A percentile compares a stretch with the other conserved stretches of the same genome.
These are phyloP conservation scores for Citrus sp. DNA, from an alignment of 345 rosid genomes.

Conservation along the genomic window DNA sequence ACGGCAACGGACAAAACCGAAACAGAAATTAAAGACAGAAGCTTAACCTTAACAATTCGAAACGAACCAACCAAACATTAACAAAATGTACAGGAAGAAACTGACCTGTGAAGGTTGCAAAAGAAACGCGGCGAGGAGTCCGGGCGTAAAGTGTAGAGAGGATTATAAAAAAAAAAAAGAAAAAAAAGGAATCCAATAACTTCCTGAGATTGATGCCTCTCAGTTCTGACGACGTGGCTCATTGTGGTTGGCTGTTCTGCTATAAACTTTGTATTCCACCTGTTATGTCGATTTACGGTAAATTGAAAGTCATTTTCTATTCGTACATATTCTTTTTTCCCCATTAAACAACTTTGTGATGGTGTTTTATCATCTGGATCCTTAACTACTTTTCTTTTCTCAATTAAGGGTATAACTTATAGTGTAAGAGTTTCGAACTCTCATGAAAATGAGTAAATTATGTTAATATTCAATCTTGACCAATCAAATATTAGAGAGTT, in stretches of 20 bases:
- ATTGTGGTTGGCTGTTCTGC: not conserved
- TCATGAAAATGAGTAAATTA: no score
- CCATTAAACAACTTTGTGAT: not conserved
- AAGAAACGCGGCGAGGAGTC: not conserved
- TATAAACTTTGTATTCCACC: not conserved
- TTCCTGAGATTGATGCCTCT: not conserved
- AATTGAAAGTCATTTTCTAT: not conserved
- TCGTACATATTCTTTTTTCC: not conserved
- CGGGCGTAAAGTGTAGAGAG: not conserved
- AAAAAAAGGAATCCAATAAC: not conserved
- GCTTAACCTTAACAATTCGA: not conserved
- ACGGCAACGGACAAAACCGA: not conserved
- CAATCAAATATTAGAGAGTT: no score
- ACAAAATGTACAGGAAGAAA: not conserved
- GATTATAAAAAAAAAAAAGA: no score
- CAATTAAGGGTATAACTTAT: no score
- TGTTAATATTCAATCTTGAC: no score
- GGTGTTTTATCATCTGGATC: not conserved
- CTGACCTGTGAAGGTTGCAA: constrained; percentile 5
- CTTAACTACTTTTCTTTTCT: no score
- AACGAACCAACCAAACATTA: not conserved
- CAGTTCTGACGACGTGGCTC: not conserved
- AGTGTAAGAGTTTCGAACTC: no score
- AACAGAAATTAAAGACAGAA: not conserved
- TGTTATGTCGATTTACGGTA: not conserved